Base-by-base conservation (phyloP, 1,139 yeast species). In the Magnusiomyces tetraspermus region DNA sequence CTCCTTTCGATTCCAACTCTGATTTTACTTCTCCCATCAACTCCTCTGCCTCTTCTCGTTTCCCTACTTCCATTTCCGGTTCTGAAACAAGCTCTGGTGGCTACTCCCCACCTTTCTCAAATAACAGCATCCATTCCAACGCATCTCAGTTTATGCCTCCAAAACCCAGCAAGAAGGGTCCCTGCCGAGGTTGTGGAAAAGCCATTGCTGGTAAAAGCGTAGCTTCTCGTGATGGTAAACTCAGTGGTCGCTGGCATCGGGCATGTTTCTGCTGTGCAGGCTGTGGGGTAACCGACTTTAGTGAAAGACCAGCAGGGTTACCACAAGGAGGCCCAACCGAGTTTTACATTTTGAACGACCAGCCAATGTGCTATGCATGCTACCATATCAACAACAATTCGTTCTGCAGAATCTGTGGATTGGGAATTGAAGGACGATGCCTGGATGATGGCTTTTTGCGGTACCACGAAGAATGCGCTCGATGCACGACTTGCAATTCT, bases 221-320 rank as follows among this genome's bases (percentile, higher is more conserved):
- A n/a, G 84, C 81, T 66, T 87, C 96, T 45, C 82, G 79, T 58
- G 88, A 87, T 50, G 84, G 85, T 23, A 90, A 85, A 60, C 71
- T 92, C 44, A 78, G 90, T 0, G 98, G 98, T 0, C 94, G 89
- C 67, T 90, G 97, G 97, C 98, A 92, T 66, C 76, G 95, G 50
- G 70, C 75, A n/a, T 92, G 98, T 66, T 90, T 92, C 71, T 71
- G 73, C 22, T 92, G 98, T 70, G 68, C 75, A 22, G 66, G 71
- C n/a, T 88, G 96, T 70, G 68, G 69, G 4, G 64, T 75, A 1
- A 54, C 56, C 33, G 63, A 60, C 22, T 50, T 58, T 23, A 22
- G 33, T 6, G 31, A 33, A 15, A 41, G 42, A 43, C 57, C 51
- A 31, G 50, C 37, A 6, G 57, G 53, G 24, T 23, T 22, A 28